phyloP scores from a whole-genome alignment of 2,329 filamentous ascomycete species.

The Trichoderma aggressivum region DNA sequence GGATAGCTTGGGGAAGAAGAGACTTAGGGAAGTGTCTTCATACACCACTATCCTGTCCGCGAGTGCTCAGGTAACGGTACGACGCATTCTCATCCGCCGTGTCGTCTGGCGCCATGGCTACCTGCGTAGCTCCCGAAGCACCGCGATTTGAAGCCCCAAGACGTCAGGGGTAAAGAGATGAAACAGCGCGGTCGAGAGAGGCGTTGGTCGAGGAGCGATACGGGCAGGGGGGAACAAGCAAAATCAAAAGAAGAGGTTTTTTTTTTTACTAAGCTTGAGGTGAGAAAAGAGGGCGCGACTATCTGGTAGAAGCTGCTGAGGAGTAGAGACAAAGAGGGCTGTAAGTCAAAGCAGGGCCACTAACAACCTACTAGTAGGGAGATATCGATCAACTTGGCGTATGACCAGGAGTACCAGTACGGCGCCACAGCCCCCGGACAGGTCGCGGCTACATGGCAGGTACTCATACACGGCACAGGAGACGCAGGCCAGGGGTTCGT shows the following conservation, averaged over 20 bases:
- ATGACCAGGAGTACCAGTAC: background rate
- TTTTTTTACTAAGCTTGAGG: background rate
- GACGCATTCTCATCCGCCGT: conserved; percentile 33
- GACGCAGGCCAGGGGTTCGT: background rate
- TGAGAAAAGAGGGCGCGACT: background rate
- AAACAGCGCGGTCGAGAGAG: background rate
- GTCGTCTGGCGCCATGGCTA: conserved; percentile 42
- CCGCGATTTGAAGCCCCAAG: background rate
- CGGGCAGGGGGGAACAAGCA: background rate
- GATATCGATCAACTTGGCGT: background rate
- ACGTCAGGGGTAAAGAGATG: background rate
- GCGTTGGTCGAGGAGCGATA: background rate
- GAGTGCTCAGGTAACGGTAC: conserved; percentile 50
- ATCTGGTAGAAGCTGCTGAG: background rate
- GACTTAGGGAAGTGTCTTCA: conserved; percentile 21
- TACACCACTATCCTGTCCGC: conserved; percentile 50
- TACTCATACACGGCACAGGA: background rate
- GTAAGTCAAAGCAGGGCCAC: conserved; percentile 1
- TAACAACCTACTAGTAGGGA: background rate
- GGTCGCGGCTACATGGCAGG: background rate
- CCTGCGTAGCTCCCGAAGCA: background rate
- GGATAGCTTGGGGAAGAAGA: background rate
- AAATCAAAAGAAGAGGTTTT: background rate
- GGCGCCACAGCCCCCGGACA: background rate
- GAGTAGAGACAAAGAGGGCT: background rate